Base-by-base conservation (phyloP, 768 basidiomycete genomes). In the Kwoniella newhampshirensis region DNA sequence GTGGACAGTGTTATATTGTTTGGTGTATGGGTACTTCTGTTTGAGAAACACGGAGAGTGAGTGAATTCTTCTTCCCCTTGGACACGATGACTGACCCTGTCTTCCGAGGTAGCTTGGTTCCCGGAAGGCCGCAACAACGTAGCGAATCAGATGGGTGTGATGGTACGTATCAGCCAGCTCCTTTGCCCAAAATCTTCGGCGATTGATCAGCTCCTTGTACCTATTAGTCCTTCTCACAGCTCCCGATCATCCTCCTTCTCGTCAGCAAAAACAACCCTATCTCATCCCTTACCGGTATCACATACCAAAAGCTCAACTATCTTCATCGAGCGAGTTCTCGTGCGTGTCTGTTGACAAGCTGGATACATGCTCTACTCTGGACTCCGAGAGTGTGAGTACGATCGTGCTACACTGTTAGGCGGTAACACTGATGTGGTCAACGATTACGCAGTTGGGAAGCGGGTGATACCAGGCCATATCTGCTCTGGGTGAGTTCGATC, bases 261-360 rank as follows among this genome's bases (percentile, higher is more conserved):
- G 83, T 83, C 2, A 82, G 81, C 61, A 83, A 82, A 73, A 85
- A 86, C 71, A 86, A 86, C 57, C 73, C 83, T 28, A 72, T 83
- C 35, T 83, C 82, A 6, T 78, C 80, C 63, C 45, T 84, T 44
- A 84, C 82, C 8, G 83, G 84, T 3, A 74, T 85, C 37, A 75
- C 81, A 11, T 83, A 84, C 60, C 83, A 84, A 68, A 82, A 81
- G 62, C 73, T 77, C 59, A 77, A 77, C 57, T 73, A 73, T 44
- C 59, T 77, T n/a, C 77, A 77, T 46, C 74, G 77, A 2, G 68
- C 70, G 4, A 63, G 72, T 8, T 68, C 66, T 0, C 59, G 77
- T 25, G 62, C 68, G 1, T 62, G 61, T 41, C 61, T 76, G 1
- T 42, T 74, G 20, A 58, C 62, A 15, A 61, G 59, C 18, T 73